These are phyloP conservation scores for Ganoderma boninense DNA, from an alignment of 1,284 basidiomycete genomes.

Conservation along the genomic window DNA sequence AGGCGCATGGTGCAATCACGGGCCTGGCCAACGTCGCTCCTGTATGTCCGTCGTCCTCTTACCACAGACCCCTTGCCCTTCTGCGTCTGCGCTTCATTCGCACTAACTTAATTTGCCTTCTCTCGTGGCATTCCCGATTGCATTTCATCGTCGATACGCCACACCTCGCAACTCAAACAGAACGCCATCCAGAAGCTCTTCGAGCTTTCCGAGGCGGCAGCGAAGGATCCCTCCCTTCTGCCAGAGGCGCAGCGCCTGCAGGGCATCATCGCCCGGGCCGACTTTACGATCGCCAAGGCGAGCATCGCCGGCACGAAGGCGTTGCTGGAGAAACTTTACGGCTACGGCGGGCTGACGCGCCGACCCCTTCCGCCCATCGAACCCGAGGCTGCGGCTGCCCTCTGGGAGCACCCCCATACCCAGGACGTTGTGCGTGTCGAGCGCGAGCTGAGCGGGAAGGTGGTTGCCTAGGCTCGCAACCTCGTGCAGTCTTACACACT, in stretches of 20 bases:
- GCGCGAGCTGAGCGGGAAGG: slow-evolving; percentile 60
- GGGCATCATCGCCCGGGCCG: slow-evolving; percentile 81
- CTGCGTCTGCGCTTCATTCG: background rate
- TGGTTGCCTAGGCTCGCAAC: background rate
- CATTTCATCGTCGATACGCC: slow-evolving; percentile 1
- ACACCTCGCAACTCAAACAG: slow-evolving; percentile 45
- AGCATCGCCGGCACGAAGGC: slow-evolving; percentile 88
- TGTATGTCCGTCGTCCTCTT: slow-evolving; percentile 37
- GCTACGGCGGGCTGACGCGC: slow-evolving; percentile 81
- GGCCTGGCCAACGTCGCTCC: slow-evolving; percentile 64
- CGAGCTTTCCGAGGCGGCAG: slow-evolving; percentile 63
- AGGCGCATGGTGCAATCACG: slow-evolving; percentile 64
- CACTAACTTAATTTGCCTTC: background rate
- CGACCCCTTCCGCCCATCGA: slow-evolving; percentile 78
- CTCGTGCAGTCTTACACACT: background rate
- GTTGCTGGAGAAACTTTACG: slow-evolving; percentile 76
- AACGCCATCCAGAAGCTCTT: slow-evolving; percentile 71
- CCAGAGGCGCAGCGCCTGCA: slow-evolving; percentile 80
- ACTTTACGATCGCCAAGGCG: slow-evolving; percentile 81
- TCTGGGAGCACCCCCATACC: slow-evolving; percentile 79
- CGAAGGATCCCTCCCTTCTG: slow-evolving; percentile 62
- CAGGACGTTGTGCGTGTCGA: slow-evolving; percentile 75
- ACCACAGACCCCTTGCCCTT: background rate
- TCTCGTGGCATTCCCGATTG: background rate
- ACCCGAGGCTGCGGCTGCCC: slow-evolving; percentile 57